Base-by-base conservation (phyloP, 176 grass and related monocot genomes). In the Ensete glaucum region DNA sequence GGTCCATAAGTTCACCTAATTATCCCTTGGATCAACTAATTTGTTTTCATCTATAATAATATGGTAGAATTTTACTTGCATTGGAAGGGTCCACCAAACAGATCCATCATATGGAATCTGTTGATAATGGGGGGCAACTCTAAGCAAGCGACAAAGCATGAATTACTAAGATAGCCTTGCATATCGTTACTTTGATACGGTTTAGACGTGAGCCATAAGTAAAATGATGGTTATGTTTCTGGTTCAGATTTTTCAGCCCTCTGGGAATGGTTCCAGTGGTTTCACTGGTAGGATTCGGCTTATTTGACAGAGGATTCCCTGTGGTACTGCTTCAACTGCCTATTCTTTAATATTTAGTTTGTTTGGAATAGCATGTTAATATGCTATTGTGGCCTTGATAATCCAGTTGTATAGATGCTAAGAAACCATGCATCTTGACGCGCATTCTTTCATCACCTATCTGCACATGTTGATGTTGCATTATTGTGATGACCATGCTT, bases 301-400 rank as follows among this genome's bases (percentile, higher is more conserved):
- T 99, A 15, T 99, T 99, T 72, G 91, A 99, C 73, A 87, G 88
- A 89, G 96, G 96, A 24, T 99, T 99, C 88, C 96, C 96, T 54
- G 96, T 95, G 96, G 96, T 99, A 94, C 73, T 19, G 22, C 78
- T 83, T 64, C 24, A 60, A 77, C 65, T 81, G 52, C 52, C 21
- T 17, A 27, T 13, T 15, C 16, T 54, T 56, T 54, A 23, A 19
- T 62, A n/a, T 19, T 62, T 15, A 62, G 20, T 62, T n/a, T 6
- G 15, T 23, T 23, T 23, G 22, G 22, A 23, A 23, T n/a, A 1
- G 57, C 10, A 19, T 19, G 17, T n/a, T 17, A 62, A 17, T 7
- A 17, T 17, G 15, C 17, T 14, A 62, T 62, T 43, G 34, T 34
- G 29, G 29, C 29, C 29, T 34, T 51, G n/a, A n/a, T 20, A 48